Conservation (phyloP, 2,329 filamentous ascomycete species). For the Madurella fahalii region DNA sequence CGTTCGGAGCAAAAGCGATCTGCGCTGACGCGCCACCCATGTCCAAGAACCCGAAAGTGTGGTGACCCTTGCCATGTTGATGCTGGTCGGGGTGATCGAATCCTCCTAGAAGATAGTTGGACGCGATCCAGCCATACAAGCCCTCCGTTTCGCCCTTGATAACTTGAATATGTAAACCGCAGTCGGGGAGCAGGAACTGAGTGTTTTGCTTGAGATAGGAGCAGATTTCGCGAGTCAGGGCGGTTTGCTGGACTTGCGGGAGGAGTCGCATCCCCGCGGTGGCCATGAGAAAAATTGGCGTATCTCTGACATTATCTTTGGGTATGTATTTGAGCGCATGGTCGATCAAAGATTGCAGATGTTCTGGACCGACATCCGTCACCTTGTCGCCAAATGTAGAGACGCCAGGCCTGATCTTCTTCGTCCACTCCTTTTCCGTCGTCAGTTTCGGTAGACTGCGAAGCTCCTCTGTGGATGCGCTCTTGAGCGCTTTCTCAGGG, state of each 20-base stretch:
- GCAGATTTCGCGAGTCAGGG: conserved; percentile 75
- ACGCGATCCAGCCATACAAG: conserved; percentile 94
- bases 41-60: conserved; percentile 95
- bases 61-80: conserved; percentile 78
- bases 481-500: conserved; percentile 59
- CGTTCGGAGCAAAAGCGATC: conserved; percentile 94
- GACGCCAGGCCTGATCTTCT: conserved; percentile 90
- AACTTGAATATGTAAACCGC: conserved; percentile 82
- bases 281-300: conserved; percentile 90
- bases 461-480: conserved; percentile 56
- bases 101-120: conserved; percentile 89
- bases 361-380: conserved; percentile 71
- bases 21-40: conserved; percentile 98
- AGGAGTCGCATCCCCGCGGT: conserved; percentile 93
- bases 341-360: conserved; percentile 73
- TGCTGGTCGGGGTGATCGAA: conserved; percentile 76
- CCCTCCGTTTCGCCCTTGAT: conserved; percentile 95
- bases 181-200: conserved; percentile 83
- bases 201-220: conserved; percentile 74
- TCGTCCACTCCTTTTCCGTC: conserved; percentile 82
- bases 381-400: conserved; percentile 82
- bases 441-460: conserved; percentile 72
- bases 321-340: conserved; percentile 80
- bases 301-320: conserved; percentile 69
- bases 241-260: conserved; percentile 65